Conservation (phyloP, 208 protist genomes). For the Trypanosoma vivax region DNA sequence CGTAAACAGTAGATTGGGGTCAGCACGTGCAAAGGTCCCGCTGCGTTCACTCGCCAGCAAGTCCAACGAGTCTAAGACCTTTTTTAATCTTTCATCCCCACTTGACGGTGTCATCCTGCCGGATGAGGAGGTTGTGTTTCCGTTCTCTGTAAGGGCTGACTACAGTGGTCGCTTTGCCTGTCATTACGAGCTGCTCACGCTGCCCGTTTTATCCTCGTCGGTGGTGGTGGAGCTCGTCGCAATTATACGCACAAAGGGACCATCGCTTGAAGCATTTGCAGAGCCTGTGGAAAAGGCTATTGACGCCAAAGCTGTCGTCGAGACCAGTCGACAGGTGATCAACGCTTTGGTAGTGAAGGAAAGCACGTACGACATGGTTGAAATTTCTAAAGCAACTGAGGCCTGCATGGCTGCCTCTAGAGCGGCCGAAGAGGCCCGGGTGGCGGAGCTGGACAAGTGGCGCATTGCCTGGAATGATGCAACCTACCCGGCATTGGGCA, state of each 20-base stretch:
- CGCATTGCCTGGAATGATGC: conserved; percentile 16
- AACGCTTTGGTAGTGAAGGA: conserved; percentile 28
- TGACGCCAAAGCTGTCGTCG: conserved; percentile 26
- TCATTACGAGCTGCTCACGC: conserved; percentile 74
- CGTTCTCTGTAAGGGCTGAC: conserved; percentile 61
- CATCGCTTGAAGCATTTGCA: conserved; percentile 7
- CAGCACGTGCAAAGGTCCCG: neutral
- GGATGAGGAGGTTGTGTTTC: conserved; percentile 36
- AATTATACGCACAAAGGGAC: conserved; percentile 24
- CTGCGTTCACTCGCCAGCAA: conserved; percentile 43
- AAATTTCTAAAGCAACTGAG: conserved; percentile 26
- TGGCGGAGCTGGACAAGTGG: conserved; percentile 9
- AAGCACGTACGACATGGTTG: conserved; percentile 26
- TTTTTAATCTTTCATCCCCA: conserved; percentile 59
- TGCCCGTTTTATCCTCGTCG: conserved; percentile 47
- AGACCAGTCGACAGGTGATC: conserved; percentile 39
- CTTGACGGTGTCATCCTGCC: conserved; percentile 75
- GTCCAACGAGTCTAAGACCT: conserved; percentile 20
- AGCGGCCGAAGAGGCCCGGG: neutral
- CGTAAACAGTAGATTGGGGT: neutral
- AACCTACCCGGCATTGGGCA: conserved; percentile 10
- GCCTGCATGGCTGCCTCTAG: neutral
- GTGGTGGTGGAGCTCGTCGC: conserved; percentile 59
- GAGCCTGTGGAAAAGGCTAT: conserved; percentile 25
- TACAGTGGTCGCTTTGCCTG: conserved; percentile 42